These are phyloP conservation scores for Suillus fuscotomentosus DNA, from an alignment of 768 basidiomycete genomes.

Conservation along the genomic window DNA sequence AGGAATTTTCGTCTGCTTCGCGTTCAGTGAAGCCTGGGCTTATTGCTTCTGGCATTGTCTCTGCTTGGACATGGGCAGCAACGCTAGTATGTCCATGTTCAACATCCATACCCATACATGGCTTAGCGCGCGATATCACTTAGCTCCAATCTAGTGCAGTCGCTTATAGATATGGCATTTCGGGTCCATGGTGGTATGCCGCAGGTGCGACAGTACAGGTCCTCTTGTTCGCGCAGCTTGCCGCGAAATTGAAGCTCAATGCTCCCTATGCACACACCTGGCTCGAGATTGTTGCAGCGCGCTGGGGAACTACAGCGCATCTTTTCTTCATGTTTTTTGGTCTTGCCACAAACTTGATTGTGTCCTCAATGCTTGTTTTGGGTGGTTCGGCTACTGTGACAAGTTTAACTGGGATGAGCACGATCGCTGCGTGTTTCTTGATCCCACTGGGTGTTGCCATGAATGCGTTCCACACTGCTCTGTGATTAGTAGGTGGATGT, in stretches of 20 bases:
- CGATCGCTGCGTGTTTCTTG: conserved; percentile 87
- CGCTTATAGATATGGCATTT: conserved; percentile 83
- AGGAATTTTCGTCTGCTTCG: conserved; percentile 83
- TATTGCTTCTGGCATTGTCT: conserved; percentile 90
- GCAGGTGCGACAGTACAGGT: conserved; percentile 88
- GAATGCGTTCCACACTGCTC: conserved; percentile 82
- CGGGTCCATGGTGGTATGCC: conserved; percentile 90
- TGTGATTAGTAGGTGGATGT: conserved; percentile 71
- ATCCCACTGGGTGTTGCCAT: conserved; percentile 86
- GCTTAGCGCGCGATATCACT: conserved; percentile 10
- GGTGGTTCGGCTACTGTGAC: conserved; percentile 88
- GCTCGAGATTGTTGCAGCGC: conserved; percentile 78
- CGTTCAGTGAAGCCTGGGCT: conserved; percentile 87
- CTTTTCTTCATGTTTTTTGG: conserved; percentile 88
- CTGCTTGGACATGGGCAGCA: conserved; percentile 89
- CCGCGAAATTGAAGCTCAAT: conserved; percentile 89
- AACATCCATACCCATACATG: not conserved
- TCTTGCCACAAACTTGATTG: conserved; percentile 89
- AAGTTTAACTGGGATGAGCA: conserved; percentile 86
- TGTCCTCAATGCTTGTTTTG: conserved; percentile 79
- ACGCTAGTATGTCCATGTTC: conserved; percentile 48
- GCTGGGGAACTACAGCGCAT: conserved; percentile 84
- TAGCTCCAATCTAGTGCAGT: conserved; percentile 80
- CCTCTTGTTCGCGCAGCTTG: conserved; percentile 87
- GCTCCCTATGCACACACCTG: conserved; percentile 88